A percentile compares a stretch with the other conserved stretches of the same genome.
These are phyloP conservation scores for Yamadazyma sp. DNA, from an alignment of 1,139 yeast genomes.

Conservation along the genomic window DNA sequence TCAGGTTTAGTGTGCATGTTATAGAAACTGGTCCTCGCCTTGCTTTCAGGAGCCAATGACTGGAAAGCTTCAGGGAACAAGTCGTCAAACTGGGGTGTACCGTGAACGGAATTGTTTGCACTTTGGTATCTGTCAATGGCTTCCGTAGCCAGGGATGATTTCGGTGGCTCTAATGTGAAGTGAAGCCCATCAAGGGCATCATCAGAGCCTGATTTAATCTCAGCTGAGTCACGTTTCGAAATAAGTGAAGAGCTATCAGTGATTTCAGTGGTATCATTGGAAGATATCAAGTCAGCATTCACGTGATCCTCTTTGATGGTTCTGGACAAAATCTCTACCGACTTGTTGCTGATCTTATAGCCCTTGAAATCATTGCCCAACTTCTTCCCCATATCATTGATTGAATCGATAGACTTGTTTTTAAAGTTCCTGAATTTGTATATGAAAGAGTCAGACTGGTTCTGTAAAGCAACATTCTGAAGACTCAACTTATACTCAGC, in stretches of 20 bases:
- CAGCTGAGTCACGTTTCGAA: not conserved
- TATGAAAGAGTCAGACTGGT: slow-evolving; percentile 6
- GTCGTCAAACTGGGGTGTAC: not conserved
- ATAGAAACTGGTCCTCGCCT: slow-evolving; percentile 1
- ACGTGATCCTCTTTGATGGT: slow-evolving; percentile 6
- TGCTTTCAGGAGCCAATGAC: slow-evolving; percentile 8
- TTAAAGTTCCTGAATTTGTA: slow-evolving; percentile 17
- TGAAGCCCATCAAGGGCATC: slow-evolving; percentile 1
- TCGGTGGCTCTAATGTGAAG: slow-evolving; percentile 1
- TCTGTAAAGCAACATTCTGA: slow-evolving; percentile 1
- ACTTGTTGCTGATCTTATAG: slow-evolving; percentile 12
- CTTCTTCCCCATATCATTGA: slow-evolving; percentile 13
- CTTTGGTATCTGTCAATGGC: slow-evolving; percentile 1
- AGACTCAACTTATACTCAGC: slow-evolving; percentile 6
- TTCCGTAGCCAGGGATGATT: not conserved
- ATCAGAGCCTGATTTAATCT: not conserved
- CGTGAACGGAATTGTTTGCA: not conserved
- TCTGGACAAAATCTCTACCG: slow-evolving; percentile 8
- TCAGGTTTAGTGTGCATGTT: slow-evolving; percentile 2
- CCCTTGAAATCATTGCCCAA: slow-evolving; percentile 11
- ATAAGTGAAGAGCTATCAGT: not conserved
- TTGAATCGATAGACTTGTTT: slow-evolving; percentile 17
- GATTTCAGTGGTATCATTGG: not conserved
- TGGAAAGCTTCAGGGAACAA: slow-evolving; percentile 5
- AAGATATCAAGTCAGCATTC: too few relatives aligned